Base-by-base conservation (phyloP, 352 stramenopile genomes). In the Phytopythium kandeliae region DNA sequence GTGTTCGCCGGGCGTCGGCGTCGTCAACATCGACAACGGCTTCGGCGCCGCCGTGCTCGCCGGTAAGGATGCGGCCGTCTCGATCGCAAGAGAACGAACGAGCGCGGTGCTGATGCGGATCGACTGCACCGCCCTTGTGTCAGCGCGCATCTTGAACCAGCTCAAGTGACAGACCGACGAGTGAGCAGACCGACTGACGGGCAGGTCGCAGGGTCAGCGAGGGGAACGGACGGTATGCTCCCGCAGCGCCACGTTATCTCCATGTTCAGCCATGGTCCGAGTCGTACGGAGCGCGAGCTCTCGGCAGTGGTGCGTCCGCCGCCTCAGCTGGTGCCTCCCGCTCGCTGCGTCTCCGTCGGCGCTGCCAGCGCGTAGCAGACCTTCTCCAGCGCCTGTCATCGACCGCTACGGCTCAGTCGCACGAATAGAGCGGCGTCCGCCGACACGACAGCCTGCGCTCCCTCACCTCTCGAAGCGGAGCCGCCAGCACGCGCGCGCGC, bases 21-120 rank as follows among this genome's bases (percentile, higher is more conserved):
- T 98, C 35, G 93, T 98, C n/a, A 99, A 99, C 67, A 98, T 99
- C 56, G 96, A 99, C 70, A 99, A 99, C 62, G 96, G 96, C 33
- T 99, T 99, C 71, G 96, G 96, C 7, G 96, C 92, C 5, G 96
- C 96, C 10, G 92, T 97, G 1, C 84, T 98, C 25, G 96, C 95
- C 69, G 77, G 83, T 93, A 60, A 54, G 58, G 37, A 4, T 25
- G 24, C 44, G 16, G 8, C 13, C 9, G 19, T 51, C 4, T 0
- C 6, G 22, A 10, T 17, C 48, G 26, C 31, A 19, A 26, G 51
- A n/a, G n/a, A n/a, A n/a, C n/a, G n/a, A n/a, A n/a, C n/a, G n/a
- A n/a, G n/a, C n/a, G n/a, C n/a, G n/a, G n/a, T n/a, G n/a, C n/a
- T n/a, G 19, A 34, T 28, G 34, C 24, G 31, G 4, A 13, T 37